Base-by-base conservation (phyloP, 306 rosid species). In the Arachis stenosperma region DNA sequence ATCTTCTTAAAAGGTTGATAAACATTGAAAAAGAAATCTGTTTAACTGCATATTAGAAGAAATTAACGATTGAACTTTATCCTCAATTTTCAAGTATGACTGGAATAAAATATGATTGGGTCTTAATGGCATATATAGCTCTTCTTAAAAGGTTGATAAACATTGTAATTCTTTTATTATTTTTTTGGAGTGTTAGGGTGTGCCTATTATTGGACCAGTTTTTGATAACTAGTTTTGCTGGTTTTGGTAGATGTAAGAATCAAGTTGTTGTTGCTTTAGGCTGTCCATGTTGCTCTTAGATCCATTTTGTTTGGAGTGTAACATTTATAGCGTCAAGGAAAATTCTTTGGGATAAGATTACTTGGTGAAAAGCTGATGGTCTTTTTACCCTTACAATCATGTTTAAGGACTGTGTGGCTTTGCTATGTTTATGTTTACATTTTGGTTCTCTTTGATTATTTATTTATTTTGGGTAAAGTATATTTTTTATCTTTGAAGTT, bases 1-100 rank as follows among this genome's bases (percentile, higher is more conserved):
- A 59, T 42, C 73, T 51, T 77, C 47, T 77, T 43, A 62, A 12
- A 70, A 63, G 61, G 44, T 44, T 44, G 33, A 27, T 78, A 43
- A 70, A 62, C 71, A 37, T 71, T 64, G 27, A 37, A 55, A 46
- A 27, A 61, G 55, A 59, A 71, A 55, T 64, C 47, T 78, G 46
- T 71, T 71, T 54, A 63, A 61, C 9, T 64, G 30, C 67, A 56
- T 64, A 9, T 33, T 53, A 59, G 3, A 43, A 30, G 41, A 27
- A 42, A 3, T 44, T 46, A 11, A 57, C 48, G 67, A 41, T 58
- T 58, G 67, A 71, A 30, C 15, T 57, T 15, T 53, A 27, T 22
- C 29, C 64, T 12, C 33, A 4, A 47, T 14, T 43, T 71, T 58
- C 11, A 44, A 58, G 15, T 13, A 43, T 8, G 0, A 14, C 15